Base-by-base conservation (phyloP, 140 eudicot genomes). In the Stevia rebaudiana region DNA sequence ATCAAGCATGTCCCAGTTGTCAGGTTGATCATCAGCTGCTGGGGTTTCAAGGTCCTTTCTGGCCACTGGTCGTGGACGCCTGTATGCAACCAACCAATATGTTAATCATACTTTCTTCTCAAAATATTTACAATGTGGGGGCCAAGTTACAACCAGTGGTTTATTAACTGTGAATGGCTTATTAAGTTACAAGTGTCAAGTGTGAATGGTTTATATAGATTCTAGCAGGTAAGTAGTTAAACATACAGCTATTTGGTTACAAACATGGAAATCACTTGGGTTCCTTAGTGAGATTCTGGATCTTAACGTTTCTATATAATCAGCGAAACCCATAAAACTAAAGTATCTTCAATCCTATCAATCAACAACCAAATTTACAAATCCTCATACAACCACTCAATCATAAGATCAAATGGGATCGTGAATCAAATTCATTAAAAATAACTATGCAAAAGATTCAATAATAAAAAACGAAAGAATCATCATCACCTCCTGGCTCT, bases 1-100 rank as follows among this genome's bases (percentile, higher is more conserved):
- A 46, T 82, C 82, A 33, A 72, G 39, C 16, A 54, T 60, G 15
- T 72, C 88, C 88, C 88, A 82, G 72, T 82, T 82, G 69, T 82
- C 88, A 21, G 43, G 70, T 24, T 79, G 70, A 43, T 82, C 82
- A 48, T 61, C 41, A 43, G 22, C 67, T 16, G 5, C 70, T 35
- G 73, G 59, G 47, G 2, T 31, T 19, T 76, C 80, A 47, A n/a
- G n/a, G n/a, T 52, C 76, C 56, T 71, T 61, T 48, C 61, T 78
- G 50, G 76, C 77, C 36, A 43, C 12, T 36, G 51, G 39, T 36
- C 25, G 59, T 8, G 63, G 58, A n/a, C 78, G 79, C 61, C 85
- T 82, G 60, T n/a, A 46, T 3, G 53, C 18, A 65, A 19, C 30
- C 18, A 3, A 15, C 31, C 47, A 46, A 31, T 33, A 0, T n/a